A percentile compares a stretch with the other conserved stretches of the same genome.
phyloP scores from a whole-genome alignment of 208 protist species.

The Leptomonas seymouri region DNA sequence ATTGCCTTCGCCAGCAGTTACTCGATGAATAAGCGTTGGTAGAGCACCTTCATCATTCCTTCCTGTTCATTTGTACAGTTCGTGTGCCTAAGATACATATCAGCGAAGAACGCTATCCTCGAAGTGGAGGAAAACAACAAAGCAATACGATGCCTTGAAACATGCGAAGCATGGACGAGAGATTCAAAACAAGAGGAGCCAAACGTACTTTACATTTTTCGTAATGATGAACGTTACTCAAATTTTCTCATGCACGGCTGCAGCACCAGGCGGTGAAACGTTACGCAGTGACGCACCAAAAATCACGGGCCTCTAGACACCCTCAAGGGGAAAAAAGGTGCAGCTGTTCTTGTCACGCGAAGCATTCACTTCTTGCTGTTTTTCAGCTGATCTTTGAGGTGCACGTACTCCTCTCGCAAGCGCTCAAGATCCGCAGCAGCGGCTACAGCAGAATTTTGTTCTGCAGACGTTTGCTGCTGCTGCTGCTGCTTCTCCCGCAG shows the following conservation, averaged over 20 bases:
- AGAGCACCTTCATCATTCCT: too few species aligned
- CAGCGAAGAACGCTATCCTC: background rate
- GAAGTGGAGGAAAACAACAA: too few species aligned
- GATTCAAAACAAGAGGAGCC: too few species aligned
- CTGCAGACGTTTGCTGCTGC: background rate
- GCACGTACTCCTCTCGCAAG: constrained; percentile 79
- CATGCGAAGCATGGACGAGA: too few species aligned
- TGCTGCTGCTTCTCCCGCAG: constrained; percentile 28
- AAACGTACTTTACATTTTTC: too few species aligned
- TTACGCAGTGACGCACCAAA: too few species aligned
- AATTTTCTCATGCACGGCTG: too few species aligned
- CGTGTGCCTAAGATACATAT: constrained; percentile 5
- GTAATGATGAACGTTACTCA: too few species aligned
- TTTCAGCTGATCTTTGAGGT: constrained; percentile 70
- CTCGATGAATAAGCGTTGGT: too few species aligned
- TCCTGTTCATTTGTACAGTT: background rate
- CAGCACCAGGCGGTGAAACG: too few species aligned
- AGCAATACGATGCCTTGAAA: too few species aligned
- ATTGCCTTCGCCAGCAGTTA: too few species aligned
- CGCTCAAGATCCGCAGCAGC: constrained; percentile 42
- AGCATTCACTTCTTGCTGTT: constrained; percentile 23
- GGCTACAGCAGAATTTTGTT: background rate
- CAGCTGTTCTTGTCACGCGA: background rate
- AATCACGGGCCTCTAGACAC: background rate
- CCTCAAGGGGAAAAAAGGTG: background rate